These are phyloP conservation scores for Lineolata rhizophorae DNA, from an alignment of 495 filamentous ascomycete genomes.

Conservation along the genomic window DNA sequence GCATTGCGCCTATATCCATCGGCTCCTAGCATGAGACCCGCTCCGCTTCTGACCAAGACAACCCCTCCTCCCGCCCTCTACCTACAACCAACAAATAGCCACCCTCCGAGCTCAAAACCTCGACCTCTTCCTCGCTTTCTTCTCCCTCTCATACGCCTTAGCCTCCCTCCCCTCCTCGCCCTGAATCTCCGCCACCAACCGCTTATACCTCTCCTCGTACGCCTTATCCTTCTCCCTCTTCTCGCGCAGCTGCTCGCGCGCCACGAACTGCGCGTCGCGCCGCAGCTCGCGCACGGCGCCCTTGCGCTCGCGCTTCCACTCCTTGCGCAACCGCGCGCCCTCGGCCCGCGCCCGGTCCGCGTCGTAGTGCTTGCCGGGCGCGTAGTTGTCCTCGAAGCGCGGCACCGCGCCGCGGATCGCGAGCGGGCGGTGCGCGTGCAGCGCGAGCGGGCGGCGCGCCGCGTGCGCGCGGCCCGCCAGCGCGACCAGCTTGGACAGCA, in stretches of 20 bases:
- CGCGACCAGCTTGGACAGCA: constrained; percentile 16
- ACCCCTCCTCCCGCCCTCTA: too few species aligned
- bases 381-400: constrained; percentile 93
- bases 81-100: too few species aligned
- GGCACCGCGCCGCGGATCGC: constrained; percentile 76
- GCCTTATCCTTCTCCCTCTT: constrained; percentile 71
- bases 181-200: constrained; percentile 82
- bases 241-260: constrained; percentile 64
- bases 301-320: constrained; percentile 90
- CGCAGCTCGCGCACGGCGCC: constrained; percentile 82
- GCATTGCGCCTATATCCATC: too few species aligned
- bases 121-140: constrained; percentile 40
- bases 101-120: too few species aligned
- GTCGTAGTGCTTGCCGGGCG: constrained; percentile 89
- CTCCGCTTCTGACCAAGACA: too few species aligned
- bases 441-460: constrained; percentile 51
- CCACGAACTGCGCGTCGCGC: constrained; percentile 84
- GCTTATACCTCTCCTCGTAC: constrained; percentile 89
- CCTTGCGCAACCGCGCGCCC: constrained; percentile 52
- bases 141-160: constrained; percentile 79
- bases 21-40: too few species aligned
- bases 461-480: constrained; percentile 32
- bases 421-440: constrained; percentile 76
- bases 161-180: constrained; percentile 69
- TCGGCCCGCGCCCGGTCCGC: constrained; percentile 75